Conservation (phyloP, 2,329 filamentous ascomycete species). For the Penicillium sp. region DNA sequence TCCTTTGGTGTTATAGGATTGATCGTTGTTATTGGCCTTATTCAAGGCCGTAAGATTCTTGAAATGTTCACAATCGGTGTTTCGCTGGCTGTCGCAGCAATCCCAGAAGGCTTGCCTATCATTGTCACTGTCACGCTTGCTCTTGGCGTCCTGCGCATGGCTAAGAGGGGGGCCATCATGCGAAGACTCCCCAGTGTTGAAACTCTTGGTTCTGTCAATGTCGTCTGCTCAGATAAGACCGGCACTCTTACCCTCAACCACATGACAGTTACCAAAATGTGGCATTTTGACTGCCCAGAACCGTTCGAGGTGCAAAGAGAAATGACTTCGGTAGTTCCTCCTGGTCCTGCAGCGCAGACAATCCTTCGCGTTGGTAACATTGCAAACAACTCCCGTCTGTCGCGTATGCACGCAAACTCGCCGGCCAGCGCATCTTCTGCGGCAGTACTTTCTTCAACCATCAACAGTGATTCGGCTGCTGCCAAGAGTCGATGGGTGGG, state of each 20-base stretch:
- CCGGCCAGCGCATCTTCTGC: slow-evolving; percentile 68
- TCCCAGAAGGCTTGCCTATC: slow-evolving; percentile 92
- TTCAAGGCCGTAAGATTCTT: slow-evolving; percentile 83
- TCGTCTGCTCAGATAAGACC: slow-evolving; percentile 99
- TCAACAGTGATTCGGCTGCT: slow-evolving; percentile 58
- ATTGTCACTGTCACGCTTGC: slow-evolving; percentile 97
- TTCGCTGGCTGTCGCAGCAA: slow-evolving; percentile 91
- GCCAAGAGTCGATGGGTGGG: slow-evolving; percentile 89
- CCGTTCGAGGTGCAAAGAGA: slow-evolving; percentile 59
- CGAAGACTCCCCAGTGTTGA: slow-evolving; percentile 95
- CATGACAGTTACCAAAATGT: slow-evolving; percentile 96
- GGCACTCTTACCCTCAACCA: slow-evolving; percentile 95
- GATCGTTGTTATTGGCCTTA: slow-evolving; percentile 85
- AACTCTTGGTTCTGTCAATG: slow-evolving; percentile 95
- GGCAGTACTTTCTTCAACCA: slow-evolving; percentile 81
- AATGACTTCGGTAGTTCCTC: slow-evolving; percentile 50
- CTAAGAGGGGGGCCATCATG: slow-evolving; percentile 90
- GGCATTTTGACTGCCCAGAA: slow-evolving; percentile 73
- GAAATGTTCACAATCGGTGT: slow-evolving; percentile 98
- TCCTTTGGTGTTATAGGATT: slow-evolving; percentile 92
- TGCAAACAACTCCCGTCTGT: slow-evolving; percentile 86
- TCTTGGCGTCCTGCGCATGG: slow-evolving; percentile 94
- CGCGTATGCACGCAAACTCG: slow-evolving; percentile 67
- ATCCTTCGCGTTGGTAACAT: slow-evolving; percentile 93
- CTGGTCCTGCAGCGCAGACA: slow-evolving; percentile 71